These are phyloP conservation scores for Verbascum thapsus DNA, from an alignment of 257 asterid species.

Conservation along the genomic window DNA sequence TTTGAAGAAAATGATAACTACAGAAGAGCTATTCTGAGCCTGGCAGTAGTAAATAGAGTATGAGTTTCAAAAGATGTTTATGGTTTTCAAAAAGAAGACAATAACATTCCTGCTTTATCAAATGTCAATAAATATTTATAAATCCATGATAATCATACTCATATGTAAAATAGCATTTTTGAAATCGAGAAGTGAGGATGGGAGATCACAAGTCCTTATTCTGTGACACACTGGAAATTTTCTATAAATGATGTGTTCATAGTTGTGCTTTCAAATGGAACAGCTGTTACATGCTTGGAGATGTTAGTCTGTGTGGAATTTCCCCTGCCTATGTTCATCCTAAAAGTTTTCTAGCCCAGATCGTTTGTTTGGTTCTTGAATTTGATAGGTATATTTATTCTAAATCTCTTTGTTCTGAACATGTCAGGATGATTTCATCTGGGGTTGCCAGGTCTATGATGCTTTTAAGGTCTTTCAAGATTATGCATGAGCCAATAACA, in stretches of 20 bases:
- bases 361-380: constrained; percentile 13
- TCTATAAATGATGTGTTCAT: neutral
- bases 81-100: too few species aligned
- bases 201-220: neutral
- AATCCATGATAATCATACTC: neutral
- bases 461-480: constrained; percentile 60
- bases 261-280: neutral
- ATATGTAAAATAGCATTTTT: neutral
- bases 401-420: constrained; percentile 28
- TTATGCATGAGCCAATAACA: constrained; percentile 64
- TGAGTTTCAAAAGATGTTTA: too few species aligned
- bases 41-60: too few species aligned
- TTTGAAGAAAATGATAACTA: neutral
- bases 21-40: too few species aligned
- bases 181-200: neutral
- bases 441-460: constrained; percentile 53
- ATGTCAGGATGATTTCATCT: constrained; percentile 53
- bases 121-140: neutral
- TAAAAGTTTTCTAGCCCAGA: constrained; percentile 34
- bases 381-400: constrained; percentile 22
- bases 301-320: neutral
- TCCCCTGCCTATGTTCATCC: neutral
- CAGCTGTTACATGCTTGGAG: neutral
- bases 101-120: neutral
- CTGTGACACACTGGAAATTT: neutral